phyloP scores from a whole-genome alignment of 331 rosid species.

The Pyrus hybrid region DNA sequence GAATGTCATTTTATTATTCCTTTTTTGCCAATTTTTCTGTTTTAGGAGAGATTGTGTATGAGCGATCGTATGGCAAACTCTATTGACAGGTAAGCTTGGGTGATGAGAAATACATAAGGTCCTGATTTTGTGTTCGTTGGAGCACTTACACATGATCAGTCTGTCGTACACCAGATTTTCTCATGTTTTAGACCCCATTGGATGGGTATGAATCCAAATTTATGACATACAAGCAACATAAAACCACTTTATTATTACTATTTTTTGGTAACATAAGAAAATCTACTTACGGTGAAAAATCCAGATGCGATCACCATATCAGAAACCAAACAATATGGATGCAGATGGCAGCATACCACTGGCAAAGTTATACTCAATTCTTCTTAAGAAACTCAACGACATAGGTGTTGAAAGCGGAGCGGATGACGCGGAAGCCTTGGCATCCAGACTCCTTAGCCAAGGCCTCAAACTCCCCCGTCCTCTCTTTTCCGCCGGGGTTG shows the following conservation, averaged over 20 bases:
- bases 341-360: background rate
- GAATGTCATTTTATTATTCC: background rate
- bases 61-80: no score
- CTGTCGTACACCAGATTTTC: no score
- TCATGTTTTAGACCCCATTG: no score
- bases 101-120: no score
- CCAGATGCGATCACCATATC: conserved; percentile 7
- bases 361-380: conserved; percentile 3
- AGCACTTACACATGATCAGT: no score
- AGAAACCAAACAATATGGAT: background rate
- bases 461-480: conserved; percentile 71
- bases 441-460: conserved; percentile 73
- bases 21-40: background rate
- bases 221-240: no score
- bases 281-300: background rate
- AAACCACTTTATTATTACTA: no score
- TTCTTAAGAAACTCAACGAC: conserved; percentile 60
- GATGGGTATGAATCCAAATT: no score
- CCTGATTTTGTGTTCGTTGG: no score
- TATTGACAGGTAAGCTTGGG: no score
- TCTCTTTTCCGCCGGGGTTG: conserved; percentile 85
- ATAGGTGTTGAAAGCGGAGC: conserved; percentile 65
- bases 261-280: no score
- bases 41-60: no score
- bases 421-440: conserved; percentile 45